These are phyloP conservation scores for Capsella rubella DNA, from an alignment of 441 rosid genomes.

Conservation along the genomic window DNA sequence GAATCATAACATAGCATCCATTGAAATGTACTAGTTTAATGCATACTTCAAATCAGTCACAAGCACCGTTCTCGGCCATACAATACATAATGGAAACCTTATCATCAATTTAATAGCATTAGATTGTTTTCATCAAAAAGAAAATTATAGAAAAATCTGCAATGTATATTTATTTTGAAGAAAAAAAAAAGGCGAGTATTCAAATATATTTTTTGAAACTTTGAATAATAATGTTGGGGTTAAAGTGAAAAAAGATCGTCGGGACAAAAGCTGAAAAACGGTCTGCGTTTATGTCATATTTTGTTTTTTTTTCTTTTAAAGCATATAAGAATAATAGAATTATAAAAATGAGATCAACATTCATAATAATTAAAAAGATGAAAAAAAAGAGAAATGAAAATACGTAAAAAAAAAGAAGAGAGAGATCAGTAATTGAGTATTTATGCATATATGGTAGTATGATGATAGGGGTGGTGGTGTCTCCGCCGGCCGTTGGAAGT, in stretches of 20 bases:
- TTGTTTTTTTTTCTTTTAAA: not conserved
- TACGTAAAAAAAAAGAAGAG: not conserved
- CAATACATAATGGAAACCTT: constrained; percentile 18
- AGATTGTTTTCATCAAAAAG: too few species aligned
- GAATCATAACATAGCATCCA: constrained; percentile 1
- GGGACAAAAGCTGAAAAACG: constrained; percentile 17
- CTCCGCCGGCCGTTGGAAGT: constrained; percentile 35
- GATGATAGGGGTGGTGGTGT: not conserved
- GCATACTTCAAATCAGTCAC: constrained; percentile 16
- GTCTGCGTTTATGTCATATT: constrained; percentile 8
- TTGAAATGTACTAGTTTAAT: not conserved
- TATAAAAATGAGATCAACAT: constrained; percentile 1
- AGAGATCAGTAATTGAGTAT: not conserved
- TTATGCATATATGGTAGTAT: not conserved
- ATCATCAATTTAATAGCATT: constrained; percentile 2
- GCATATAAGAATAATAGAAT: not conserved
- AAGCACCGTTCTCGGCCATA: constrained; percentile 12
- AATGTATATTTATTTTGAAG: too few species aligned
- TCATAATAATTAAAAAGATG: not conserved
- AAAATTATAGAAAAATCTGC: too few species aligned
- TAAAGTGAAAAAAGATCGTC: constrained; percentile 3
- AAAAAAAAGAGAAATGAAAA: not conserved
- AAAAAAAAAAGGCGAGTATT: not conserved
- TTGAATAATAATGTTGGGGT: not conserved
- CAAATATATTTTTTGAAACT: not conserved